Evolutionary conservation across 1,139 yeast genomes (phyloP).

Genomic region (Taphrina deformans): DNA sequence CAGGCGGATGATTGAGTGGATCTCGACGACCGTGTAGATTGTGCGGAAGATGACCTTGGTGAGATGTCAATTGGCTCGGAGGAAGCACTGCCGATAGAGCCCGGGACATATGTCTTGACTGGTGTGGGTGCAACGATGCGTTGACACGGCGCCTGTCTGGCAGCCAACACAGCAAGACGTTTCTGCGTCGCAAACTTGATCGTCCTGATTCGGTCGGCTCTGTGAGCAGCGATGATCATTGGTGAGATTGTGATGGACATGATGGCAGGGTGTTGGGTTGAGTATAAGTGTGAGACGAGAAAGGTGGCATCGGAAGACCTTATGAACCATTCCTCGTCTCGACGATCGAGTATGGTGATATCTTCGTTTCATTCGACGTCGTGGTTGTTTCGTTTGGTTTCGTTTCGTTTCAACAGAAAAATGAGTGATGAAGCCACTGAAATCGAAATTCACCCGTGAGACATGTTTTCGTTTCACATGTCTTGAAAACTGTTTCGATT

Average conservation of each 20-base stretch:
- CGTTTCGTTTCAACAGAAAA: neutral
- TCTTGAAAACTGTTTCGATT: neutral
- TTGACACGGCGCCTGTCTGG: neutral
- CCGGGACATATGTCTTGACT: neutral
- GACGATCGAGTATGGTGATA: neutral
- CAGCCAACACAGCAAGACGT: neutral
- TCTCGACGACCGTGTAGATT: neutral
- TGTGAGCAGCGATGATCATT: neutral
- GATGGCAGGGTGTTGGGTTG: neutral
- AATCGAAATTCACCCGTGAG: neutral
- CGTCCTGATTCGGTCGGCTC: neutral
- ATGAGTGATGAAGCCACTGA: neutral
- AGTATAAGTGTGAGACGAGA: neutral
- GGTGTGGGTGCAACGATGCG: slow-evolving; percentile 1
- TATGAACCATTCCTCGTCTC: slow-evolving; percentile 1
- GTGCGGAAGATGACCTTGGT: neutral
- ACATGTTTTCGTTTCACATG: slow-evolving; percentile 12
- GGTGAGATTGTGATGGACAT: neutral
- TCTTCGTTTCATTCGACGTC: neutral
- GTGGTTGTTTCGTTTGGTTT: neutral
- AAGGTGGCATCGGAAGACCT: neutral
- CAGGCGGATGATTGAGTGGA: neutral
- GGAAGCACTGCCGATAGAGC: neutral
- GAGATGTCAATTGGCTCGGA: neutral
- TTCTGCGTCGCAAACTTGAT: neutral